Evolutionary conservation across 768 basidiomycete genomes (phyloP).

Genomic region (Dacryopinax primogenitus): DNA sequence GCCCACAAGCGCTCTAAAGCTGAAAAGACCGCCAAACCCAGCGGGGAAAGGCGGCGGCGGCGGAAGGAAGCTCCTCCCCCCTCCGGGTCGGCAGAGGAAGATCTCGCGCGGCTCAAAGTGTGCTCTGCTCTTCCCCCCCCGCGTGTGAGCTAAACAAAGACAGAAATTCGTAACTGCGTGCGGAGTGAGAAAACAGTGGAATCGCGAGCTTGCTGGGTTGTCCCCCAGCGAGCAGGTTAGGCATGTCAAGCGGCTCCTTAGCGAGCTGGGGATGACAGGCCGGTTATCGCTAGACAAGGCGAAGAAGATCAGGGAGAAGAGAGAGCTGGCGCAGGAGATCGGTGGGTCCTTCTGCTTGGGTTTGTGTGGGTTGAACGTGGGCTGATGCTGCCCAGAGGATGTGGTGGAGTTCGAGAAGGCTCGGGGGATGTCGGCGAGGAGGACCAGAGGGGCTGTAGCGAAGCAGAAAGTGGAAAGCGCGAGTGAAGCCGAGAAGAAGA

Average conservation of each 20-base stretch:
- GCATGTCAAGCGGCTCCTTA: conserved; percentile 49
- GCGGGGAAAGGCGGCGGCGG: conserved; percentile 19
- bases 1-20: background rate
- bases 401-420: conserved; percentile 52
- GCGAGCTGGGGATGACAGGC: conserved; percentile 68
- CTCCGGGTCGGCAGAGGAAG: background rate
- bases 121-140: background rate
- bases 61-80: background rate
- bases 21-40: background rate
- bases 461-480: conserved; percentile 9
- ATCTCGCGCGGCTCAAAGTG: conserved; percentile 13
- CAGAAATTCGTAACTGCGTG: conserved; percentile 47
- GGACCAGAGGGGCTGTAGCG: conserved; percentile 17
- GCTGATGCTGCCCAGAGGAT: conserved; percentile 53
- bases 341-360: conserved; percentile 34
- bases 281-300: conserved; percentile 71
- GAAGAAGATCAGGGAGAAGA: conserved; percentile 51
- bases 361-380: background rate
- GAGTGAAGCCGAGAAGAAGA: conserved; percentile 18
- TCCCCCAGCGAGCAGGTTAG: conserved; percentile 49
- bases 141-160: background rate
- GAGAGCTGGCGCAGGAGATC: conserved; percentile 67
- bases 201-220: conserved; percentile 50
- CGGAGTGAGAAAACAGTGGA: conserved; percentile 66
- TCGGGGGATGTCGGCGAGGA: conserved; percentile 31